Conservation (phyloP, 2,329 filamentous ascomycete genomes). For the Trematosphaeria pertusa region DNA sequence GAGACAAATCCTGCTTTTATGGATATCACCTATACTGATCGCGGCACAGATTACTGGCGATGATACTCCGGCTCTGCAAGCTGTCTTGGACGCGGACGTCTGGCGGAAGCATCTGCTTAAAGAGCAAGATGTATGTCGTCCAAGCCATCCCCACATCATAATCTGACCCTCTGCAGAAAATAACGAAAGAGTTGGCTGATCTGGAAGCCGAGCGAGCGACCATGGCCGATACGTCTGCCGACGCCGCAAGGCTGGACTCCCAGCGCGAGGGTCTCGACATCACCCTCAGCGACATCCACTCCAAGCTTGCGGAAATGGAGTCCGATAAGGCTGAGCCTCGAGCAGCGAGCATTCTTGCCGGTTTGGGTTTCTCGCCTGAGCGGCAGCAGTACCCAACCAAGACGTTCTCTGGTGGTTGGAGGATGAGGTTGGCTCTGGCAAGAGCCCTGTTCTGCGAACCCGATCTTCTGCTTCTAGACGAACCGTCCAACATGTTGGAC, state of each 20-base stretch:
- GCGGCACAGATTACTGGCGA: slow-evolving; percentile 80
- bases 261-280: slow-evolving; percentile 90
- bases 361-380: slow-evolving; percentile 94
- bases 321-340: slow-evolving; percentile 97
- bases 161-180: slow-evolving; percentile 63
- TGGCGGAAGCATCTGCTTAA: slow-evolving; percentile 95
- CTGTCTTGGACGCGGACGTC: slow-evolving; percentile 95
- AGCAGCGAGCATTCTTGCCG: slow-evolving; percentile 93
- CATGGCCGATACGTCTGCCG: slow-evolving; percentile 89
- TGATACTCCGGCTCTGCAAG: slow-evolving; percentile 92
- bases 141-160: background rate
- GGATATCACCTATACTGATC: too few species aligned
- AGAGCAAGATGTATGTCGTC: slow-evolving; percentile 76
- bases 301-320: slow-evolving; percentile 96
- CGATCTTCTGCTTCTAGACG: slow-evolving; percentile 92
- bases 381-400: slow-evolving; percentile 91
- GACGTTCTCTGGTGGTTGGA: slow-evolving; percentile 99
- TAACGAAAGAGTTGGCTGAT: slow-evolving; percentile 74
- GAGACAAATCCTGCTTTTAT: too few species aligned
- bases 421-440: slow-evolving; percentile 95
- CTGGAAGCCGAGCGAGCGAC: slow-evolving; percentile 79
- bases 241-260: slow-evolving; percentile 82
- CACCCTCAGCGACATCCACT: slow-evolving; percentile 88
- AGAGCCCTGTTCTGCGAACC: slow-evolving; percentile 98
- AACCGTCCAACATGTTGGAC: slow-evolving; percentile 99